Evolutionary conservation across 2,329 filamentous ascomycete species (phyloP).

Genomic region (Bipolaris victoriae): DNA sequence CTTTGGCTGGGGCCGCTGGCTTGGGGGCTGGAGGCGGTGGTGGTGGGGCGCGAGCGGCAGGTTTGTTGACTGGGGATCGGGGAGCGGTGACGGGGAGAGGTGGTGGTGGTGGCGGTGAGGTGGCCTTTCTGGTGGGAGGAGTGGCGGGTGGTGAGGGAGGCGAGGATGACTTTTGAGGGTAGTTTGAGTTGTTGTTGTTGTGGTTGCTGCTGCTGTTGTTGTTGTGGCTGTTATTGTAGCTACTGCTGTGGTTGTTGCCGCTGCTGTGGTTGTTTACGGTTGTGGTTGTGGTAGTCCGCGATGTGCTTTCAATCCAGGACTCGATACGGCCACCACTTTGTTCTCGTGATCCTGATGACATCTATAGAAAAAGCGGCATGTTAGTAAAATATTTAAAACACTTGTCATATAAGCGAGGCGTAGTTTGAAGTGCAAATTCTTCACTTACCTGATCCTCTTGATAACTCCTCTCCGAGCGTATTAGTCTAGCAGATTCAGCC

Average conservation of each 20-base stretch:
- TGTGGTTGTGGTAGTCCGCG: neutral
- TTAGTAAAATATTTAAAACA: conserved; percentile 1
- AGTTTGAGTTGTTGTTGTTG: neutral
- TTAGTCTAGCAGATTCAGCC: conserved; percentile 2
- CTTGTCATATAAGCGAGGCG: neutral
- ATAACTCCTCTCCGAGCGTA: conserved; percentile 1
- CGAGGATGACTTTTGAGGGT: neutral
- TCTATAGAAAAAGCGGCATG: neutral
- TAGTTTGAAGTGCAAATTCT: neutral
- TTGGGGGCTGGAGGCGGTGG: conserved; percentile 20
- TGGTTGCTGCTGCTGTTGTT: neutral
- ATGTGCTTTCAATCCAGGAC: conserved; percentile 6
- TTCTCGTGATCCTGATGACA: conserved; percentile 7
- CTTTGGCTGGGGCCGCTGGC: conserved; percentile 4
- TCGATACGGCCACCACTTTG: neutral
- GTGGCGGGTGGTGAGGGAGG: conserved; percentile 14
- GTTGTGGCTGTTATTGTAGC: neutral
- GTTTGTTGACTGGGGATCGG: conserved; percentile 4
- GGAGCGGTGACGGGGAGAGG: conserved; percentile 3
- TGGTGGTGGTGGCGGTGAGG: conserved; percentile 9
- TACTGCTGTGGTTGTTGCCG: neutral
- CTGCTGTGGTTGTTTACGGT: neutral
- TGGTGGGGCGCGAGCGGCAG: conserved; percentile 12
- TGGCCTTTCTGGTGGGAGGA: neutral
- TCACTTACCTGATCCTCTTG: conserved; percentile 13